Conservation (phyloP, 1,284 basidiomycete species). For the Clitocybe nebularis region DNA sequence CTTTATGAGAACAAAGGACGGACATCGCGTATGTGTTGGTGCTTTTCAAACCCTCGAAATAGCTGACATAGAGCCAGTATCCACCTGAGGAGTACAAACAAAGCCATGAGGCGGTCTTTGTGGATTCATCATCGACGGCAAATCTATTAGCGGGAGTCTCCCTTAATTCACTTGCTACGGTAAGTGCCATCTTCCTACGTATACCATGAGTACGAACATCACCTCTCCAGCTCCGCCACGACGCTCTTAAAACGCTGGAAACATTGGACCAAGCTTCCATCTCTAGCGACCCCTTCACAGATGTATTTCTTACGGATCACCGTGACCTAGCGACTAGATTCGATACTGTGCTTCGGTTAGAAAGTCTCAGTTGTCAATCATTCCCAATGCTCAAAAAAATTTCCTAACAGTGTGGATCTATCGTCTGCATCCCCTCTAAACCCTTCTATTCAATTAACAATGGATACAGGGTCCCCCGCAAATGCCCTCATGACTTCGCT, state of each 20-base stretch:
- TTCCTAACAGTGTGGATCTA: slow-evolving; percentile 53
- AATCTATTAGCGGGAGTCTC: slow-evolving; percentile 84
- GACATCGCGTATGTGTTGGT: slow-evolving; percentile 40
- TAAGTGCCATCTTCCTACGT: slow-evolving; percentile 29
- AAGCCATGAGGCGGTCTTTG: slow-evolving; percentile 56
- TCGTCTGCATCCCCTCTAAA: slow-evolving; percentile 44
- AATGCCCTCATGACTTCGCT: slow-evolving; percentile 56
- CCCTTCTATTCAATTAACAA: slow-evolving; percentile 38
- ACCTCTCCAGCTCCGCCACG: slow-evolving; percentile 59
- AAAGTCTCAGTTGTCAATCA: slow-evolving; percentile 6
- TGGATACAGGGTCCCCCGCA: slow-evolving; percentile 61
- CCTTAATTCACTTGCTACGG: slow-evolving; percentile 64
- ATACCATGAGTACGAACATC: slow-evolving; percentile 1
- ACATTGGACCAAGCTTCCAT: slow-evolving; percentile 45
- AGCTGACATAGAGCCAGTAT: slow-evolving; percentile 36
- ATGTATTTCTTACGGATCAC: slow-evolving; percentile 71
- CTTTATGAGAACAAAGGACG: slow-evolving; percentile 56
- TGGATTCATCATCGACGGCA: slow-evolving; percentile 76
- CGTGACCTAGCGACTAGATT: slow-evolving; percentile 58
- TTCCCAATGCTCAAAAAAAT: background rate
- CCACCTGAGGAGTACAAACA: slow-evolving; percentile 50
- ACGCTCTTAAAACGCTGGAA: slow-evolving; percentile 73
- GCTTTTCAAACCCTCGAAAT: background rate
- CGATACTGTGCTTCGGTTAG: slow-evolving; percentile 62
- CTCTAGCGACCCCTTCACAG: slow-evolving; percentile 66